phyloP scores from a whole-genome alignment of 2,329 filamentous ascomycete genomes.

The Cercospora janseana region DNA sequence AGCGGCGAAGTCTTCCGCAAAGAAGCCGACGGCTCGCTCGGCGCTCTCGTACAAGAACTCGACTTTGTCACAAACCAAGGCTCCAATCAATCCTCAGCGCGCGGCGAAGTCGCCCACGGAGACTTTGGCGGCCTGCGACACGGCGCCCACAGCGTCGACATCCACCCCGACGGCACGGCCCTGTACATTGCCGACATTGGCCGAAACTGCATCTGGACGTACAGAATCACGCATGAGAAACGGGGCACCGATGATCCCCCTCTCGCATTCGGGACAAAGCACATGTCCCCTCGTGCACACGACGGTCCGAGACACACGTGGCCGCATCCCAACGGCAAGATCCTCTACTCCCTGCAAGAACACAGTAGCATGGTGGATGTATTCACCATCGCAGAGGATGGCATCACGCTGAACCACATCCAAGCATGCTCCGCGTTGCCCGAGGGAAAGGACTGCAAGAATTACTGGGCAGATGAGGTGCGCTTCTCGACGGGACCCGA shows the following conservation, averaged over 20 bases:
- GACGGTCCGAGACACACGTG: conserved; percentile 39
- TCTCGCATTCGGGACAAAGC: conserved; percentile 32
- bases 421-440: conserved; percentile 37
- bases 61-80: conserved; percentile 34
- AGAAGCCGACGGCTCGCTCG: conserved; percentile 33
- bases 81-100: conserved; percentile 31
- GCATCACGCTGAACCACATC: conserved; percentile 32
- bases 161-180: conserved; percentile 33
- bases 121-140: conserved; percentile 39
- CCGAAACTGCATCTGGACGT: conserved; percentile 39
- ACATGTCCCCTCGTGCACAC: conserved; percentile 32
- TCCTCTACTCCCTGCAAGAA: conserved; percentile 39
- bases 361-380: conserved; percentile 40
- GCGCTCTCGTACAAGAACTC: conserved; percentile 36
- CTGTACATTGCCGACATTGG: conserved; percentile 39
- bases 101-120: conserved; percentile 35
- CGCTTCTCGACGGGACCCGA: conserved; percentile 34
- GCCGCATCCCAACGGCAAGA: conserved; percentile 37
- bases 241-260: conserved; percentile 25
- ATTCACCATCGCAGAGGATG: conserved; percentile 32
- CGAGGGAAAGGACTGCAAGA: conserved; percentile 33
- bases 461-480: conserved; percentile 41
- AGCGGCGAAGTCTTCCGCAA: conserved; percentile 37
- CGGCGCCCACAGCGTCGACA: conserved; percentile 36
- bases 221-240: conserved; percentile 28